Percentiles rank a stretch among this genome's conserved stretches.
Conservation (phyloP, 1,139 yeast genomes). For the Lizanozyma gosingica region DNA sequence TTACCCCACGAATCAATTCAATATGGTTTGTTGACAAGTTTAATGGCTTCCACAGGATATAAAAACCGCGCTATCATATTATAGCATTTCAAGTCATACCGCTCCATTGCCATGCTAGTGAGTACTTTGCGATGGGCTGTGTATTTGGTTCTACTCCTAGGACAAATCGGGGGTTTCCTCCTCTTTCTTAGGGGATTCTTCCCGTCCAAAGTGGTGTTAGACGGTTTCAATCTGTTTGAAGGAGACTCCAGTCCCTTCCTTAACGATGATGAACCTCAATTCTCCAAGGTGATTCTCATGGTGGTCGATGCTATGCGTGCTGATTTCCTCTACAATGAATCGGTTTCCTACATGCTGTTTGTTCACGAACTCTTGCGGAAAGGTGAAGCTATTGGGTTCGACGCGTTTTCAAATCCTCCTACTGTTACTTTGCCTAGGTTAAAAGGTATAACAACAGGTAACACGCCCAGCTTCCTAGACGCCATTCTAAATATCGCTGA, state of each 20-base stretch:
- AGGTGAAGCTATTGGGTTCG: slow-evolving; percentile 75
- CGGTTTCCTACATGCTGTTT: slow-evolving; percentile 49
- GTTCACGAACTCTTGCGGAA: slow-evolving; percentile 57
- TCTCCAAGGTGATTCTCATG: slow-evolving; percentile 65
- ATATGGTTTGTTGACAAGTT: no score
- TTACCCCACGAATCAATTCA: no score
- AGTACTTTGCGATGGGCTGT: slow-evolving; percentile 2
- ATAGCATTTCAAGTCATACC: no score
- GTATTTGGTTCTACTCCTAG: slow-evolving; percentile 4
- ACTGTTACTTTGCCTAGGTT: slow-evolving; percentile 75
- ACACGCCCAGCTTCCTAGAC: slow-evolving; percentile 71
- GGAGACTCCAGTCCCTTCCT: slow-evolving; percentile 11
- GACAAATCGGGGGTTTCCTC: slow-evolving; percentile 41
- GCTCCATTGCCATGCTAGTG: not conserved
- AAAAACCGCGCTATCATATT: no score
- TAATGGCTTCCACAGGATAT: no score
- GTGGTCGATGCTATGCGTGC: slow-evolving; percentile 91
- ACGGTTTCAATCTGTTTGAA: slow-evolving; percentile 39
- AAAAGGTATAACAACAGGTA: slow-evolving; percentile 75
- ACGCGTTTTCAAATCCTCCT: slow-evolving; percentile 85
- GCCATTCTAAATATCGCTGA: slow-evolving; percentile 93
- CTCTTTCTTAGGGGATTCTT: slow-evolving; percentile 78
- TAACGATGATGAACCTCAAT: slow-evolving; percentile 33
- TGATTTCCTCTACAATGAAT: slow-evolving; percentile 68
- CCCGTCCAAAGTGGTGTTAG: slow-evolving; percentile 70